Evolutionary conservation across 495 filamentous ascomycete species (phyloP).

Genomic region (Choiromyces venosus): DNA sequence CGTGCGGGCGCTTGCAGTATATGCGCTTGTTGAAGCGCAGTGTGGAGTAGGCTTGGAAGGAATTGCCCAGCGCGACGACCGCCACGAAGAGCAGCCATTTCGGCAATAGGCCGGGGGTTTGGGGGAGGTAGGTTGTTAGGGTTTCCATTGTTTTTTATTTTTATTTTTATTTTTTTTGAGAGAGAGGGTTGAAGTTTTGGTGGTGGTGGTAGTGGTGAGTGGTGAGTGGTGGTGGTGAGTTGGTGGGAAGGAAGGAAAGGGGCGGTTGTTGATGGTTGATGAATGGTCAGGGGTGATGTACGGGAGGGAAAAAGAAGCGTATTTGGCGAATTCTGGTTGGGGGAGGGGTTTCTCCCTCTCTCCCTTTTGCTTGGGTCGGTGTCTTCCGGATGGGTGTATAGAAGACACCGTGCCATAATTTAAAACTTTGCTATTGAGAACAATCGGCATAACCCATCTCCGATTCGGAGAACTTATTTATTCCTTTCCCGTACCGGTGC

Average conservation of each 20-base stretch:
- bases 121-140: conserved; percentile 48
- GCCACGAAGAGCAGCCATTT: conserved; percentile 68
- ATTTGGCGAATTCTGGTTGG: background rate
- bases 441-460: too few species aligned
- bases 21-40: conserved; percentile 67
- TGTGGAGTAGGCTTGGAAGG: conserved; percentile 71
- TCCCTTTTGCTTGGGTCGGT: conserved; percentile 5
- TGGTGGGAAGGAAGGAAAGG: background rate
- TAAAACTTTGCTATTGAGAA: too few species aligned
- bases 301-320: background rate
- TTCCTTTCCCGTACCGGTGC: too few species aligned
- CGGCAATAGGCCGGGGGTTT: conserved; percentile 57
- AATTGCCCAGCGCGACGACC: conserved; percentile 71
- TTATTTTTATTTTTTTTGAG: conserved; percentile 4
- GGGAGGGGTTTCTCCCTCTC: conserved; percentile 10
- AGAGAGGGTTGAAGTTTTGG: background rate
- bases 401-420: background rate
- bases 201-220: conserved; percentile 7
- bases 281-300: background rate
- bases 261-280: background rate
- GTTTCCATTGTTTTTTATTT: conserved; percentile 25
- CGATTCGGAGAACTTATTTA: too few species aligned
- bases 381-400: background rate
- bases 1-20: conserved; percentile 49
- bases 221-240: background rate